phyloP scores from a whole-genome alignment of 2,329 filamentous ascomycete genomes.

The Cyphellophora attinorum region DNA sequence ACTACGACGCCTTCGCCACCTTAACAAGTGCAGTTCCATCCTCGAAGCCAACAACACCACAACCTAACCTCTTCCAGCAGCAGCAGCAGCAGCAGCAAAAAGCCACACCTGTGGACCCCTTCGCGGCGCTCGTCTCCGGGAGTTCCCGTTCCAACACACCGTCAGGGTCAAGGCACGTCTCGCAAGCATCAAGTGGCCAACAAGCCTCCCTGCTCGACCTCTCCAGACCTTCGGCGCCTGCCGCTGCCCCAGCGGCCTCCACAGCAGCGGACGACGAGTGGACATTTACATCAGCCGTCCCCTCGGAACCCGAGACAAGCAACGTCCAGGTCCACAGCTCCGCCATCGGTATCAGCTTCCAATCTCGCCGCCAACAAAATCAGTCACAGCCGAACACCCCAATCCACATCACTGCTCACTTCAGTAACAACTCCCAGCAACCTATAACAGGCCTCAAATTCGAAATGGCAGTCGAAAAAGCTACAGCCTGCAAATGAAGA shows the following conservation, averaged over 20 bases:
- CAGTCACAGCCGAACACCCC: slow-evolving; percentile 37
- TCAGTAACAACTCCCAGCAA: slow-evolving; percentile 69
- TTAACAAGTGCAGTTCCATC: slow-evolving; percentile 36
- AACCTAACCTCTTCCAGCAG: slow-evolving; percentile 29
- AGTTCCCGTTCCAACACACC: slow-evolving; percentile 39
- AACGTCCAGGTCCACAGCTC: slow-evolving; percentile 61
- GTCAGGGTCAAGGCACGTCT: slow-evolving; percentile 21
- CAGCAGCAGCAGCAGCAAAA: too few relatives aligned
- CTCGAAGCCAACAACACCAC: slow-evolving; percentile 41
- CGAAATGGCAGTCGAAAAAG: slow-evolving; percentile 87
- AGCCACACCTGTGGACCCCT: slow-evolving; percentile 49
- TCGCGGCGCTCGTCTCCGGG: slow-evolving; percentile 46
- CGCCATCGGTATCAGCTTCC: slow-evolving; percentile 53
- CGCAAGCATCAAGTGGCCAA: slow-evolving; percentile 7
- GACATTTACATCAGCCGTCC: slow-evolving; percentile 82
- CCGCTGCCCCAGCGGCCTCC: slow-evolving; percentile 15
- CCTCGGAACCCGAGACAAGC: slow-evolving; percentile 52
- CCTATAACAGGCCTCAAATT: slow-evolving; percentile 75
- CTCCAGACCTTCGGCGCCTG: slow-evolving; percentile 12
- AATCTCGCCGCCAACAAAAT: slow-evolving; percentile 47
- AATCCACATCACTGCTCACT: slow-evolving; percentile 65
- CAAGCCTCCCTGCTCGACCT: not conserved
- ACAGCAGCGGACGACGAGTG: slow-evolving; percentile 73
- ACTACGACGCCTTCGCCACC: slow-evolving; percentile 49
- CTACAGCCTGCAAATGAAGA: slow-evolving; percentile 73